Base-by-base conservation (phyloP, 768 basidiomycete genomes). In the Gloeopeniophorella convolvens region DNA sequence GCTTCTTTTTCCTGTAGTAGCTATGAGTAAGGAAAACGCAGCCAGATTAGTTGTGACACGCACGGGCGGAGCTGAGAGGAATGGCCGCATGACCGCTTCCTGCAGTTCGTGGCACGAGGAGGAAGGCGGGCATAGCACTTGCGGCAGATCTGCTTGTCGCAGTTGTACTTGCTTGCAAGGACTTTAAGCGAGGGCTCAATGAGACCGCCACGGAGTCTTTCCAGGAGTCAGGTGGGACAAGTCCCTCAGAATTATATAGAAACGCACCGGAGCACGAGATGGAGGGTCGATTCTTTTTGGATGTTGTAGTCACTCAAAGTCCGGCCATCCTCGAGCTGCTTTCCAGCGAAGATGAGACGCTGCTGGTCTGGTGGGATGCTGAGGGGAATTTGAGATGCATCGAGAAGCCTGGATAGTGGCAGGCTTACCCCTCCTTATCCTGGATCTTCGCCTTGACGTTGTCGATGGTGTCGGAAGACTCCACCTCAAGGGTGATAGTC, bases 121-220 rank as follows among this genome's bases (percentile, higher is more conserved):
- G 96, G 95, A 62, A 98, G 95, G 62, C 96, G 95, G 37, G 96
- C 96, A 70, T 98, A 98, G 77, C 96, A 98, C 72, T 97, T 97
- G 71, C 96, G 92, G 81, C 96, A 98, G 64, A 97, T 97, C 69
- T 94, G 90, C 79, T 95, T 95, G 73, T 96, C 92, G 70, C 93
- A 97, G 75, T 97, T 97, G 83, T 93, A 96, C 71, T 95, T 95
- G 68, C 85, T 79, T 51, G 96, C 96, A 54, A 98, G 82, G 34
- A 92, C 91, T 74, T 97, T 97, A 65, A 99, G 75, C 59, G 96
- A 98, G 56, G 96, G 96, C 75, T 99, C 96, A 60, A 99, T 98
- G 76, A 99, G 92, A 45, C 96, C 96, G 56, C 96, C 94, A 69
- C 92, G 88, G 62, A 95, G 89, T 76, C 88, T 88, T 58, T n/a